These are phyloP conservation scores for Gryganskiella cystojenkinii DNA, from an alignment of 192 early-diverging fungal genomes.

Conservation along the genomic window DNA sequence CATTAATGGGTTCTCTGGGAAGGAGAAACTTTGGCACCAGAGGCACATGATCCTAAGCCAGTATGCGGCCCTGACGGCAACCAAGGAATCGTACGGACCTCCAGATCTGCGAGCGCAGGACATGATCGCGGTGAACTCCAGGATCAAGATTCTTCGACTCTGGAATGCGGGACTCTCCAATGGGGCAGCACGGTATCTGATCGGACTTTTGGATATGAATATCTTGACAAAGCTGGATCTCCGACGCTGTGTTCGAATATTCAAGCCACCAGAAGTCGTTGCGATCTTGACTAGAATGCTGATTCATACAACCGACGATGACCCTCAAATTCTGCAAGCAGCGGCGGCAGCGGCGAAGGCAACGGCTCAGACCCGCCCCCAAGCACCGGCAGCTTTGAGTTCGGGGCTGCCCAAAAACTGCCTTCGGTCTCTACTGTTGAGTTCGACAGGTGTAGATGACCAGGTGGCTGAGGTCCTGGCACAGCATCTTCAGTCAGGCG, in stretches of 20 bases:
- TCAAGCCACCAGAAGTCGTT: conserved; percentile 33
- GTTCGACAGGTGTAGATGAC: conserved; percentile 25
- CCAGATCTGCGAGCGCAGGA: conserved; percentile 15
- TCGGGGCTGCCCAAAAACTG: conserved; percentile 7
- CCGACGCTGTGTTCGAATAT: conserved; percentile 27
- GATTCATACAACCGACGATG: conserved; percentile 12
- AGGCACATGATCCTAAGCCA: neutral
- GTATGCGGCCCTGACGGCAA: conserved; percentile 17
- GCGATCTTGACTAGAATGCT: conserved; percentile 9
- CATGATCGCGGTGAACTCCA: conserved; percentile 16
- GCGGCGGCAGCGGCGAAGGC: no score
- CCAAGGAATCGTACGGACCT: conserved; percentile 15
- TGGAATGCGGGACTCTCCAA: conserved; percentile 28
- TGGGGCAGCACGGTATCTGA: conserved; percentile 21
- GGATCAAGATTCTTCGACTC: conserved; percentile 27
- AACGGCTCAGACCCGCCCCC: no score
- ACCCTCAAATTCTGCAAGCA: neutral
- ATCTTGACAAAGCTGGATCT: conserved; percentile 31
- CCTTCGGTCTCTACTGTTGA: conserved; percentile 27
- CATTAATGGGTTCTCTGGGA: neutral
- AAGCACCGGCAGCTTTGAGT: conserved; percentile 13
- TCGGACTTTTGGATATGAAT: conserved; percentile 16
- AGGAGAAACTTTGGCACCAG: conserved; percentile 30
- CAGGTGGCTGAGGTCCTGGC: conserved; percentile 23
- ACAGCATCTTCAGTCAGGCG: conserved; percentile 13